phyloP scores from a whole-genome alignment of 2,329 filamentous ascomycete species.

The Fusarium denticulatum region DNA sequence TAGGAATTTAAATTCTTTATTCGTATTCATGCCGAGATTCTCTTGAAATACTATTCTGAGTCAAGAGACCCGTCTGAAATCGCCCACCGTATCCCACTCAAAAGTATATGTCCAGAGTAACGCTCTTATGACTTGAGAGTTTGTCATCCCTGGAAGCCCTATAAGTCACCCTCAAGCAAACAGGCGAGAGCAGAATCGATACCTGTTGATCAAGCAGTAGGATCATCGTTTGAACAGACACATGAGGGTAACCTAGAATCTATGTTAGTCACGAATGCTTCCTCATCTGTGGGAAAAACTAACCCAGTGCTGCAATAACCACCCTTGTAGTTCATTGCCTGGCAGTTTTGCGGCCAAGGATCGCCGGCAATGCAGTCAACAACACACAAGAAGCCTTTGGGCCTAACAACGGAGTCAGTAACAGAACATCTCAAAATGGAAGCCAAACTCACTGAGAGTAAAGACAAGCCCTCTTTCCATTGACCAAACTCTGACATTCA shows the following conservation, averaged over 20 bases:
- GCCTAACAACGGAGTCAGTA: neutral
- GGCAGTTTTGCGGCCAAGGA: neutral
- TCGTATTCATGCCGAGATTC: neutral
- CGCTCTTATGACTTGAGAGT: rapidly evolving
- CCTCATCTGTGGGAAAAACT: neutral
- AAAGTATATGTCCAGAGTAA: no score
- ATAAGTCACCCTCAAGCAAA: neutral
- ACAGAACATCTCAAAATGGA: rapidly evolving
- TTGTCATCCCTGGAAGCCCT: neutral
- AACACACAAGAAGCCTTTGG: neutral
- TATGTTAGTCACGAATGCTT: neutral
- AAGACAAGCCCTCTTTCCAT: neutral
- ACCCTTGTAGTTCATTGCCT: neutral
- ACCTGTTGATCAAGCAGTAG: neutral
- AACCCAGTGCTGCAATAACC: neutral
- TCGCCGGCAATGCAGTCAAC: rapidly evolving
- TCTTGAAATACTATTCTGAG: neutral
- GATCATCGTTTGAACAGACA: neutral
- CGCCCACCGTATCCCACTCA: no score
- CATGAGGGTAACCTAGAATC: rapidly evolving
- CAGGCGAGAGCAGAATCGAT: no score
- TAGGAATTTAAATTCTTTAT: neutral
- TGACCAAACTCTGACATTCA: neutral
- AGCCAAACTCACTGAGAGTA: neutral
- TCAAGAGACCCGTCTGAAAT: no score